phyloP scores from a whole-genome alignment of 2,329 filamentous ascomycete species.

The Atkinsonella texensis region DNA sequence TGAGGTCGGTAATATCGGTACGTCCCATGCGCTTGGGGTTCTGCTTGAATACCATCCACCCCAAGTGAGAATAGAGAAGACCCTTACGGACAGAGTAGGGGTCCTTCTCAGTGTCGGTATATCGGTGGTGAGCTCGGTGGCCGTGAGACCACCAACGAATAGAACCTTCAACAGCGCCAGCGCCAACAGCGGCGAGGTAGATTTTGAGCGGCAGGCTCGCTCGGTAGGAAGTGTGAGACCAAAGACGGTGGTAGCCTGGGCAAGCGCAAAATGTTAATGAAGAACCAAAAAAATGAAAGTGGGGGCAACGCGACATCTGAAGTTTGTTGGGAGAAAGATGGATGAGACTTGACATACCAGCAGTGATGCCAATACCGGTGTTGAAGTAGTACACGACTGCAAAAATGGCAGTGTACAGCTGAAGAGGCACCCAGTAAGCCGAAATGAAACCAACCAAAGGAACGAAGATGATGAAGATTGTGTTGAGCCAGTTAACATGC shows the following conservation, averaged over 20 bases:
- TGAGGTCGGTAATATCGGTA: slow-evolving; percentile 78
- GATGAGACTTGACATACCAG: slow-evolving; percentile 39
- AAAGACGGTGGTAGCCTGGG: slow-evolving; percentile 52
- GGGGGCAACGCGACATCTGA: neutral
- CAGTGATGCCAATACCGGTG: slow-evolving; percentile 70
- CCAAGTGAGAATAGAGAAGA: slow-evolving; percentile 64
- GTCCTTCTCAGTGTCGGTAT: slow-evolving; percentile 87
- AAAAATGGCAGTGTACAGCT: slow-evolving; percentile 60
- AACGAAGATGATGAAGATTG: slow-evolving; percentile 65
- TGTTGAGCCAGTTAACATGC: slow-evolving; percentile 91
- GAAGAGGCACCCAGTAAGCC: slow-evolving; percentile 67
- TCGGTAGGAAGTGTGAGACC: slow-evolving; percentile 78
- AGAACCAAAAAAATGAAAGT: neutral
- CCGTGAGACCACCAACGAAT: slow-evolving; percentile 83
- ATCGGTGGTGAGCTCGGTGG: slow-evolving; percentile 80
- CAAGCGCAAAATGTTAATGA: neutral
- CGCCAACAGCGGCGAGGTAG: slow-evolving; percentile 70
- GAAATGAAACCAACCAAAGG: slow-evolving; percentile 62
- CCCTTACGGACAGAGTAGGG: slow-evolving; percentile 87
- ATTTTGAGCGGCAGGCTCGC: slow-evolving; percentile 65
- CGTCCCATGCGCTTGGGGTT: slow-evolving; percentile 82
- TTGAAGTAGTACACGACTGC: slow-evolving; percentile 72
- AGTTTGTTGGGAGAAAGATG: neutral
- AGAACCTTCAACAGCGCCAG: slow-evolving; percentile 74
- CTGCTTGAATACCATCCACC: slow-evolving; percentile 91